phyloP scores from a whole-genome alignment of 2,329 filamentous ascomycete species.

The Zymoseptoria brevis region DNA sequence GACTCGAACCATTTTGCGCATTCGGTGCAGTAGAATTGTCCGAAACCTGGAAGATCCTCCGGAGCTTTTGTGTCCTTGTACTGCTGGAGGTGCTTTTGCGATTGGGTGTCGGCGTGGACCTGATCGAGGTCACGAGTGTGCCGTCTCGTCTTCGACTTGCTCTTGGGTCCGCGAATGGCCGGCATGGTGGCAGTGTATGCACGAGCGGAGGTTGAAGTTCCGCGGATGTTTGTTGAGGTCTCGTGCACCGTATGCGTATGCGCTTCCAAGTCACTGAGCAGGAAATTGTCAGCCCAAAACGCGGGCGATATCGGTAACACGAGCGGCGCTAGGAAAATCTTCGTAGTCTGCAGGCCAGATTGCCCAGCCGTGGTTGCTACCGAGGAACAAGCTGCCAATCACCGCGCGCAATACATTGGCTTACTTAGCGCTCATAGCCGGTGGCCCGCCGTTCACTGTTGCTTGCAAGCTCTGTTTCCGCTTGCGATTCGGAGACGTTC shows the following conservation, averaged over 20 bases:
- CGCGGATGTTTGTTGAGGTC: background rate
- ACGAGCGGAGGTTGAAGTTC: background rate
- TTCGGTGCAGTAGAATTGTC: slow-evolving; percentile 79
- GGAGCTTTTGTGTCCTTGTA: slow-evolving; percentile 70
- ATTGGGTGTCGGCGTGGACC: slow-evolving; percentile 72
- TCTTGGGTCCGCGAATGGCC: slow-evolving; percentile 42
- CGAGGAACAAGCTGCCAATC: slow-evolving; percentile 2
- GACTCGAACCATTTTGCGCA: slow-evolving; percentile 97
- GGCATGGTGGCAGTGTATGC: slow-evolving; percentile 33
- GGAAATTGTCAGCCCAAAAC: background rate
- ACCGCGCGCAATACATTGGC: background rate
- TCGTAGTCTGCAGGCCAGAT: slow-evolving; percentile 6
- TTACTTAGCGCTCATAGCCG: background rate
- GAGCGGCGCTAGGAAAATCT: slow-evolving; percentile 6
- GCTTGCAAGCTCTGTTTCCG: background rate
- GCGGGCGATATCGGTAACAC: slow-evolving; percentile 1
- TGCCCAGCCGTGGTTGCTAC: slow-evolving; percentile 1
- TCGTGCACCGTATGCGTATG: background rate
- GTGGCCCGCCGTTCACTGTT: background rate
- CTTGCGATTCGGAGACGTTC: slow-evolving; percentile 7
- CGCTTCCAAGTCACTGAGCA: background rate
- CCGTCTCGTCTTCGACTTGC: slow-evolving; percentile 42
- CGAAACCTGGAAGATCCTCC: slow-evolving; percentile 83
- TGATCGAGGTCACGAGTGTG: slow-evolving; percentile 78
- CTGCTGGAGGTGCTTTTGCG: slow-evolving; percentile 69